Evolutionary conservation across 1,284 basidiomycete genomes (phyloP), one percentile per base, ranked within the genome.

Genomic region (Porodaedalea pini): DNA sequence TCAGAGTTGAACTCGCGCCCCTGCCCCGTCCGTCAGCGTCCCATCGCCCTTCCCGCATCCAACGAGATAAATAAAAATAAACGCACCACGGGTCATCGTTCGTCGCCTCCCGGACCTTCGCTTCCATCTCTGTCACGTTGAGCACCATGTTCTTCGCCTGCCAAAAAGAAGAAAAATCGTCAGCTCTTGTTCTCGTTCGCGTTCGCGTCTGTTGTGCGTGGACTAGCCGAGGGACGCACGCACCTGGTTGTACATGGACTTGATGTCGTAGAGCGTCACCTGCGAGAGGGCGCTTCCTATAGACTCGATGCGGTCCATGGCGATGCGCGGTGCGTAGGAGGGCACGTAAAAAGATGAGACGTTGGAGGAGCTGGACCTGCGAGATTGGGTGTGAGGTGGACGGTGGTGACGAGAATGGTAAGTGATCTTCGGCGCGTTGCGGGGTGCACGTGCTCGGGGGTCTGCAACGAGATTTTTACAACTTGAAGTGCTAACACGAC

Each of bases 1-100:
- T 99, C 70, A 98, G 76, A 19, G 95, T 97, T 53, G 96, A 98
- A 68, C 92, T 95, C 62, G 97, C 96, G 25, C 97, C 96, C 95
- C 94, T 96, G 67, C 31, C 11, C 23, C 47, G 25, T 29, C 25
- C 45, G 25, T 66, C 52, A 49, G 11, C 49, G 31, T 21, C 17
- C 29, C n/a, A n/a, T n/a, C n/a, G 3, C 34, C 29, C 36, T 25
- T 2, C 21, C 15, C 21, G 39, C 48, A 60, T n/a, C 23, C n/a
- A 7, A 50, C 32, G 5, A 3, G 37, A 37, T n/a, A 41, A 39
- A 32, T 36, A 39, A n/a, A 19, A 51, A 25, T 29, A 36, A 29
- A 72, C 81, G 64, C 68, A 96, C 96, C 96, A 99, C 56, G 96
- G 87, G 64, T 99, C 97, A 68, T 98, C 94, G 66, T 98, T 99